Evolutionary conservation across 1,284 basidiomycete genomes (phyloP).

Genomic region (Ceratobasidium sp.): DNA sequence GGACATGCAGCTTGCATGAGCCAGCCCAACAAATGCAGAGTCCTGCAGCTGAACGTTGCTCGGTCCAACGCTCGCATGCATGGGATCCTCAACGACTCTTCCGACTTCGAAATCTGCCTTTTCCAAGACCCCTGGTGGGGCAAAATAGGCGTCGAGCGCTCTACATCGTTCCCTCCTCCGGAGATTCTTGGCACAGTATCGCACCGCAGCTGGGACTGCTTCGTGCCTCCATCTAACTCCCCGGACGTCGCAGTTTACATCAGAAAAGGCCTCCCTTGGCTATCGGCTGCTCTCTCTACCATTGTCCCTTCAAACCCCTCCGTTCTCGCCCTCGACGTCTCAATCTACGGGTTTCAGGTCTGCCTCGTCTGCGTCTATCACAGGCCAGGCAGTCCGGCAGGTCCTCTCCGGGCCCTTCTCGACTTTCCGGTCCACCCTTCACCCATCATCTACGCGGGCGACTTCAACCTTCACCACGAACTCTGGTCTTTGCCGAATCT

Average conservation of each 20-base stretch:
- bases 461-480: conserved; percentile 27
- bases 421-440: background rate
- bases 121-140: conserved; percentile 43
- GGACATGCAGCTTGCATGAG: no score
- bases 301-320: no score
- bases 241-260: no score
- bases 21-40: no score
- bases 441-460: background rate
- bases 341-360: no score
- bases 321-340: no score
- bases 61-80: conserved; percentile 9
- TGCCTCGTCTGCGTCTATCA: background rate
- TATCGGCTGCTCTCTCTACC: no score
- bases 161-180: background rate
- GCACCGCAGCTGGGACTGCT: background rate
- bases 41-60: conserved; percentile 31
- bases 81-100: background rate
- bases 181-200: background rate
- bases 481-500: background rate
- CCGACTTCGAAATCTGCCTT: background rate
- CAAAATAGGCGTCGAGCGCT: background rate
- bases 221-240: background rate
- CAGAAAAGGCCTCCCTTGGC: no score
- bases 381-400: background rate
- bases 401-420: background rate